These are phyloP conservation scores for Leccinum longicurvipes DNA, from an alignment of 768 basidiomycete species.

Conservation along the genomic window DNA sequence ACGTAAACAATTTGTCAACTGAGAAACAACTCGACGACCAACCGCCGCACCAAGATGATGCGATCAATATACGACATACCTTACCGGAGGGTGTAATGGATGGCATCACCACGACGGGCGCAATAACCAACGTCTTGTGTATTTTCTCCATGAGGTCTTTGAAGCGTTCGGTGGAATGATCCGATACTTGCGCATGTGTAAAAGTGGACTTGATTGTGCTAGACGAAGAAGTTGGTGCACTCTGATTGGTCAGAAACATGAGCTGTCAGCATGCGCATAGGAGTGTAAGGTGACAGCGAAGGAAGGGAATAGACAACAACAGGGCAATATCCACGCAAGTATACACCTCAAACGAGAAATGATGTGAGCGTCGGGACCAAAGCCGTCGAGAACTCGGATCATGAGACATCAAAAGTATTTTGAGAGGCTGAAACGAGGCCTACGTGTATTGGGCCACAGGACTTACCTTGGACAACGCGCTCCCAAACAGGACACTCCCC, in stretches of 20 bases:
- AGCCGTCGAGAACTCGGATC: background rate
- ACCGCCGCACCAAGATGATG: conserved; percentile 1
- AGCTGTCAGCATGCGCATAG: conserved; percentile 11
- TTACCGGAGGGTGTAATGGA: background rate
- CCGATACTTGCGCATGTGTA: conserved; percentile 1
- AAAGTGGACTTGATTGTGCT: conserved; percentile 10
- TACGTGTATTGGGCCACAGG: conserved; percentile 5
- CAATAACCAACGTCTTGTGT: conserved; percentile 60
- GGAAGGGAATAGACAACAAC: conserved; percentile 8
- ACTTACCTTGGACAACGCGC: conserved; percentile 13
- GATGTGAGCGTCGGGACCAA: background rate
- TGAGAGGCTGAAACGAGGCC: conserved; percentile 4
- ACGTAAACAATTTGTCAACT: conserved; percentile 1
- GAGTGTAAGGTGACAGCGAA: background rate
- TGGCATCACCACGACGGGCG: conserved; percentile 46
- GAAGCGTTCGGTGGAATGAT: conserved; percentile 35
- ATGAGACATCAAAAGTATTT: background rate
- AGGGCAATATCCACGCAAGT: conserved; percentile 11
- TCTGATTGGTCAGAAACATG: conserved; percentile 11
- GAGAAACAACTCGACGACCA: background rate
- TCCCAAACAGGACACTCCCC: conserved; percentile 48
- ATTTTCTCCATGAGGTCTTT: conserved; percentile 60
- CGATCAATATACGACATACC: conserved; percentile 14
- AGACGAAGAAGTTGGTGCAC: background rate
- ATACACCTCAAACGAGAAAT: background rate